These are phyloP conservation scores for Uronychia setigera DNA, from an alignment of 73 alveolate genomes.

Conservation along the genomic window DNA sequence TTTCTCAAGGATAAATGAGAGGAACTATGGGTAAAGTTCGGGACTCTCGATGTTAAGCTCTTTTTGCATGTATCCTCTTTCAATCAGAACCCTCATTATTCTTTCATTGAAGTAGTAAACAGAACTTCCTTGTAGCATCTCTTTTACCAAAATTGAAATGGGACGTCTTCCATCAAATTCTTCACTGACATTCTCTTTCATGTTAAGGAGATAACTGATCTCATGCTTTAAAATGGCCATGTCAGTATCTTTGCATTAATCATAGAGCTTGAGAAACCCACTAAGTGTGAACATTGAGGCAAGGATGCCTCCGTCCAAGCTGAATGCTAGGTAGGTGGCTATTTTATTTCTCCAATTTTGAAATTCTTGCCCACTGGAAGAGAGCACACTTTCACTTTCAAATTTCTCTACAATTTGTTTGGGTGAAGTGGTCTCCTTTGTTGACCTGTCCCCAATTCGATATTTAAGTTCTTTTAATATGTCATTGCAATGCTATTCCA, in stretches of 20 bases:
- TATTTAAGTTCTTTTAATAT: neutral
- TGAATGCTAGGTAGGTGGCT: constrained; percentile 52
- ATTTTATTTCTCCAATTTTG: constrained; percentile 53
- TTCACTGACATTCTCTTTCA: neutral
- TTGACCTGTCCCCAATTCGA: neutral
- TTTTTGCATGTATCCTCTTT: constrained; percentile 51
- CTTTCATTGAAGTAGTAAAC: constrained; percentile 35
- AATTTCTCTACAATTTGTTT: constrained; percentile 17
- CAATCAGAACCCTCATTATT: constrained; percentile 51
- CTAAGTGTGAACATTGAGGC: constrained; percentile 49
- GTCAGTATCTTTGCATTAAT: neutral
- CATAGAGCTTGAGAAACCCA: neutral
- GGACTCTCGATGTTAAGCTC: constrained; percentile 44
- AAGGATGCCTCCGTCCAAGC: constrained; percentile 71
- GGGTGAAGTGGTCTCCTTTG: constrained; percentile 22
- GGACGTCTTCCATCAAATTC: neutral
- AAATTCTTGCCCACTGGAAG: constrained; percentile 15
- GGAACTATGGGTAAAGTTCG: constrained; percentile 37
- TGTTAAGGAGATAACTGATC: neutral
- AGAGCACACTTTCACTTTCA: constrained; percentile 17
- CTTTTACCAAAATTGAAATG: neutral
- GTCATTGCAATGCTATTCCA: constrained; percentile 22
- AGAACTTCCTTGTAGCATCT: neutral
- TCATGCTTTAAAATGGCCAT: neutral
- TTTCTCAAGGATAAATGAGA: constrained; percentile 14